Base-by-base conservation (phyloP, 164 flowering plant species). In the Cinnamomum micranthum region DNA sequence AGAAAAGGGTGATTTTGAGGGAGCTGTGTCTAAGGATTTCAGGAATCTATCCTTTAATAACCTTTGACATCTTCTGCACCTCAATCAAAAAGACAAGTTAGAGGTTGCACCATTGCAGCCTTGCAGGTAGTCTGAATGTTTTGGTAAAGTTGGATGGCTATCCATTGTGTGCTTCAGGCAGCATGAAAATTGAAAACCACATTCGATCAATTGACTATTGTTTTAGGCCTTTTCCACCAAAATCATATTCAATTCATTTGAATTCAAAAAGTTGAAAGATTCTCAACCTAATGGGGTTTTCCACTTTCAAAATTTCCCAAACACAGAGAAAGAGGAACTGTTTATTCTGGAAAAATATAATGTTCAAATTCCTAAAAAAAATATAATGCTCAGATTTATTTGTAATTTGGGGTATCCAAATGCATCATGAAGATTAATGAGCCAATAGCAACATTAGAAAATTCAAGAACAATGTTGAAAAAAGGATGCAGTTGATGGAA, bases 51-150 rank as follows among this genome's bases (percentile, higher is more conserved):
- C 41, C 41, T 35, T 5, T 35, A 6, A 6, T 5, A 35, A 35
- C 41, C 41, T 35, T 35, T 73, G 62, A 67, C 71, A 71, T 85
- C 82, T 76, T 84, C 78, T 35, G 75, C 24, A 50, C 78, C 87
- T 82, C 74, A 72, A 71, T 65, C 24, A 70, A 17, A 15, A 41
- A 59, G 4, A 62, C 24, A 62, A 7, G 71, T 64, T 20, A 71
- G 41, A 31, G 70, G 60, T 55, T 19, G 17, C 60, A 55, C 5
- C 10, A n/a, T 55, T 19, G 17, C 60, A 55, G 20, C 47, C 10
- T 6, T 35, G 17, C 19, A 55, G 20, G 14, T 6, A 14, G 6
- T 6, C 20, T 55, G 60, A 14, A 17, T 55, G 20, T 55, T 55
- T 15, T 17, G n/a, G 17, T 55, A 17, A 55, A 55, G 19, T 19